Evolutionary conservation across 257 asterid genomes (phyloP), one percentile per base, ranked within the genome.

Genomic region (Euphrasia confusa): DNA sequence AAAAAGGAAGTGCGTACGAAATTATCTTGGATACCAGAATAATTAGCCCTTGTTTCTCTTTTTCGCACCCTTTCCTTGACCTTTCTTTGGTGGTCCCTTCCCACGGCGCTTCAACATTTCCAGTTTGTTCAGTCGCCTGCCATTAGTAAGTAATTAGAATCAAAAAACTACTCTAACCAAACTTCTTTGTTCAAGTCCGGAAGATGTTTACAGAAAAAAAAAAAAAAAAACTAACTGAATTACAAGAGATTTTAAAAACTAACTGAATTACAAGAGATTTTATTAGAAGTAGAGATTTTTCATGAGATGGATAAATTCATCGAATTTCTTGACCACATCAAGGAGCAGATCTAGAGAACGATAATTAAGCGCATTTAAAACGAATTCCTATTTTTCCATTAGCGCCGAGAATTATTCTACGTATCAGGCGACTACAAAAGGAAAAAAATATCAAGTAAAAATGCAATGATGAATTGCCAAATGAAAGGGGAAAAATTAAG

Each of bases 31-130:
- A n/a, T 5, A 45, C 7, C 40, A 10, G 26, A 7, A 18, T 26
- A 13, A 58, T 48, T 56, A 50, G 61, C 69, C 78, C 71, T 74
- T 78, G 79, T 75, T 68, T 50, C 91, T 74, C 74, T 89, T 89
- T 58, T 84, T 82, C 59, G 96, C 88, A 70, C 84, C 90, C 83
- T 83, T 90, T 66, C 96, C 96, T 68, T 90, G 89, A 39, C 96
- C 98, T 74, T 90, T 85, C 94, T 85, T 88, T 32, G 96, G 98
- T 4, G 94, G 94, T 57, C 96, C 98, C 77, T 90, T 90, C 18
- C 87, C 89, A 60, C 89, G 90, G 60, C 98, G 95, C 78, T 85
- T 91, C 71, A 85, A 70, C 96, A 80, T 84, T 76, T 91, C 92
- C 66, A 91, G 88, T 79, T 67, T 84, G 73, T 66, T 75, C 70